These are phyloP conservation scores for Dioszegia aurantiaca DNA, from an alignment of 768 basidiomycete genomes.

Conservation along the genomic window DNA sequence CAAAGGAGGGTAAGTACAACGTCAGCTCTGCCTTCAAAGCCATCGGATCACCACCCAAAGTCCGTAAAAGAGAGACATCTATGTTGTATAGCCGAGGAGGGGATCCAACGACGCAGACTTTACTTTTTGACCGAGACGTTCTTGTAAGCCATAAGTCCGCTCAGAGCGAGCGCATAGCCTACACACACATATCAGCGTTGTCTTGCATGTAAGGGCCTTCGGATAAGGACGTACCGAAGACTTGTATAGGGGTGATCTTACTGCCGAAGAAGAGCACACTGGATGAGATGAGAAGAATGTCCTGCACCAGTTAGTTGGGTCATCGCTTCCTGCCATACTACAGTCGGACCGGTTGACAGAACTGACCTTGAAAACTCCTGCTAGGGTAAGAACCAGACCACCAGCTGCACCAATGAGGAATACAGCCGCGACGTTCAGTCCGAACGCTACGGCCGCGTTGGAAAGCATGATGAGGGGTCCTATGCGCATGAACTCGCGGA, in stretches of 20 bases:
- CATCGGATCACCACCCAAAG: too few species aligned
- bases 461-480: constrained; percentile 68
- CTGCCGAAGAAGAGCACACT: constrained; percentile 80
- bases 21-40: too few species aligned
- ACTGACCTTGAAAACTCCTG: constrained; percentile 81
- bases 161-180: constrained; percentile 84
- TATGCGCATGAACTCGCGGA: constrained; percentile 65
- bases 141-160: constrained; percentile 81
- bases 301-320: constrained; percentile 56
- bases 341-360: not conserved
- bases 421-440: constrained; percentile 87
- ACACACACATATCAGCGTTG: not conserved
- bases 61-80: too few species aligned
- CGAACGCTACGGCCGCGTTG: constrained; percentile 82
- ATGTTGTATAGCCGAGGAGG: not conserved
- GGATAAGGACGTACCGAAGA: constrained; percentile 61
- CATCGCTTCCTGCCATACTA: constrained; percentile 14
- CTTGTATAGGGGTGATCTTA: constrained; percentile 72
- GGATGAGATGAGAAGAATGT: constrained; percentile 86
- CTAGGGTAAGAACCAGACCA: constrained; percentile 83
- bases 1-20: too few species aligned
- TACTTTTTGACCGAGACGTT: constrained; percentile 51
- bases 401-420: constrained; percentile 66
- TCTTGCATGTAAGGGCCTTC: not conserved
- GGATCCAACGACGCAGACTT: not conserved